phyloP scores from a whole-genome alignment of 345 rosid species.

The Gynandropsis gynandra region DNA sequence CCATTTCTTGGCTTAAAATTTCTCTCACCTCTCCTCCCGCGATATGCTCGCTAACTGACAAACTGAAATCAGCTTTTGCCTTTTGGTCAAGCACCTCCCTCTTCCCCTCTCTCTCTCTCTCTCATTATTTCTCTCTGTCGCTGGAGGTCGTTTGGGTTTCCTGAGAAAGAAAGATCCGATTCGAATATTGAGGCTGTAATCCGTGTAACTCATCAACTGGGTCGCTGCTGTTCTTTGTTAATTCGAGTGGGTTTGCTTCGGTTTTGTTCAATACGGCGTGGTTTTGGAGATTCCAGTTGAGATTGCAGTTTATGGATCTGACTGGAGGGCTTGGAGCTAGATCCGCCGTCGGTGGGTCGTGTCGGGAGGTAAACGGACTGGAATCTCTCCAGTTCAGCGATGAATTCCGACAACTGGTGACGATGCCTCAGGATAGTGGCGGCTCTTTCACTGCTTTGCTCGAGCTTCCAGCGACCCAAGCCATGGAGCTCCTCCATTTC shows the following conservation, averaged over 20 bases:
- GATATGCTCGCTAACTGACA: slow-evolving; percentile 16
- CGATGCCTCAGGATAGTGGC: slow-evolving; percentile 37
- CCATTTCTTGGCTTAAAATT: slow-evolving; percentile 1
- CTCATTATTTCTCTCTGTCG: too few relatives aligned
- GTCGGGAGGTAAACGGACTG: slow-evolving; percentile 26
- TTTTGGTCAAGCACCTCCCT: neutral
- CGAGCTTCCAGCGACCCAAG: slow-evolving; percentile 54
- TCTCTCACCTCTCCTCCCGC: slow-evolving; percentile 12
- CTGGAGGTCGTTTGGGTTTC: neutral
- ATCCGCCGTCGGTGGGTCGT: slow-evolving; percentile 30
- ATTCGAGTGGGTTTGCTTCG: neutral
- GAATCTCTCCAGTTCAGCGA: slow-evolving; percentile 45
- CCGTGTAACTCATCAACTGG: neutral
- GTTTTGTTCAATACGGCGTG: neutral
- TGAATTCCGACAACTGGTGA: slow-evolving; percentile 42
- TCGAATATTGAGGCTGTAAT: neutral
- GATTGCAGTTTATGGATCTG: slow-evolving; percentile 36
- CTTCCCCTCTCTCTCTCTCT: slow-evolving; percentile 9
- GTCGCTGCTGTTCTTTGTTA: neutral
- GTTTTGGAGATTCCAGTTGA: neutral
- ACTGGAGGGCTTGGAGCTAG: slow-evolving; percentile 34
- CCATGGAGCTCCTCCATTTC: slow-evolving; percentile 54
- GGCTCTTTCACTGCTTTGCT: slow-evolving; percentile 63
- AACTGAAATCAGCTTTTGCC: neutral
- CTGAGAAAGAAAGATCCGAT: slow-evolving; percentile 14